Evolutionary conservation across 768 basidiomycete species (phyloP), one percentile per base, ranked within the genome.

Genomic region (Imleria badia): DNA sequence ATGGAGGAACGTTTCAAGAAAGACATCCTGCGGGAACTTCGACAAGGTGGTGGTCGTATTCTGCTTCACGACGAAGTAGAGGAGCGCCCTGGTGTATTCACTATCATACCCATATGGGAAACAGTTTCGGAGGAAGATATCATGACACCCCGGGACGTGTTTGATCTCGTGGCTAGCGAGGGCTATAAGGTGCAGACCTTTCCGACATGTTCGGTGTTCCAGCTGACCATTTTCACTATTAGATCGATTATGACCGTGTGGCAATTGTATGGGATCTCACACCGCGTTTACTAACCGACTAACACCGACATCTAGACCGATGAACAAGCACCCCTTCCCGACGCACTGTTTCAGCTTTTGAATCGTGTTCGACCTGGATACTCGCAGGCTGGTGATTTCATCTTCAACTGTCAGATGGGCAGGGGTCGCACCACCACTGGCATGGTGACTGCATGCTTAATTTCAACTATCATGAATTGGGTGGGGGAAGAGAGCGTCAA

Each of bases 331-430:
- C 96, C 96, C 1, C 78, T 98, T 17, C 97, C 97, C 0, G 89
- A 79, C 39, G 92, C 93, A 6, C 81, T 98, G 19, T 83, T 80
- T 20, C 86, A 89, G 49, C 77, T 99, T 39, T 75, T 96, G 26
- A 81, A 85, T 23, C 83, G 94, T 33, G 81, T 98, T 6, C 79
- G 80, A 67, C 65, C 78, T 54, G 78, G 80, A 51, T 59, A 86
- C 42, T 72, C 79, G 1, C 75, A 79, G 29, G 81, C 85, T 1
- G 88, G 84, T 5, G 91, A 92, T 61, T 89, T 94, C 61, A 75
- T 93, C 43, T 98, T 97, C 76, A 98, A 98, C 62, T 99, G 97
- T 71, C 97, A 98, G 71, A 96, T 98, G 94, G 91, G 91, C 22
- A 77, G 89, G 51, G 89, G 86, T 15, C 79, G 89, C 36, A 99